These are phyloP conservation scores for Viola odorata DNA, from an alignment of 345 rosid species.

Conservation along the genomic window DNA sequence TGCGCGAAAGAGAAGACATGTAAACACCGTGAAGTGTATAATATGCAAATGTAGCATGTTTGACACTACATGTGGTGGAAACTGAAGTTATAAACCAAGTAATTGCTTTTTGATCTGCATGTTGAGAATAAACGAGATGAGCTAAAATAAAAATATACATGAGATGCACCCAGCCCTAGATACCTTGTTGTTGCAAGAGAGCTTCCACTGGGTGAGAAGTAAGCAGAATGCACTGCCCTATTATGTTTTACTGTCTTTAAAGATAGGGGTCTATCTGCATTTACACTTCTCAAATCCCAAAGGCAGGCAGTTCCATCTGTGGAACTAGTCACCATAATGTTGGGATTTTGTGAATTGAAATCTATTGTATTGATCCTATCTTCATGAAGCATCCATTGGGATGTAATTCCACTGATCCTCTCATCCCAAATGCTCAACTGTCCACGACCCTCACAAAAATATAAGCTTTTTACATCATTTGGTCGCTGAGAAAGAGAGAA, in stretches of 20 bases:
- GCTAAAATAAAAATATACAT: background rate
- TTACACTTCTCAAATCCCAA: slow-evolving; percentile 76
- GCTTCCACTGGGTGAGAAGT: slow-evolving; percentile 82
- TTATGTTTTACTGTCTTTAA: slow-evolving; percentile 39
- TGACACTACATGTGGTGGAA: background rate
- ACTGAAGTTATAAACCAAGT: no score
- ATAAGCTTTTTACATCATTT: slow-evolving; percentile 42
- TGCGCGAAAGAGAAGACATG: no score
- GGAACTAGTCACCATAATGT: slow-evolving; percentile 76
- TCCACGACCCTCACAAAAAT: slow-evolving; percentile 57
- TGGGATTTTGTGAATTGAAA: slow-evolving; percentile 52
- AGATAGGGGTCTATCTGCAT: slow-evolving; percentile 29
- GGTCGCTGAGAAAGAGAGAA: slow-evolving; percentile 57
- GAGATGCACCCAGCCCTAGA: no score
- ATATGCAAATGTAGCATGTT: no score
- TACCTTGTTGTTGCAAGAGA: slow-evolving; percentile 77
- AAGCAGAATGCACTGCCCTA: slow-evolving; percentile 70
- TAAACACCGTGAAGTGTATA: no score
- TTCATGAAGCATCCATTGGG: slow-evolving; percentile 55
- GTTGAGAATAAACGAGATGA: background rate
- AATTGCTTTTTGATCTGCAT: background rate
- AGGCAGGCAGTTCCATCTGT: slow-evolving; percentile 67
- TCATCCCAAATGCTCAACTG: slow-evolving; percentile 54
- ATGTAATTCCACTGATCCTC: slow-evolving; percentile 42
- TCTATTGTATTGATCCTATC: slow-evolving; percentile 69